Conservation (phyloP, 805 yeast genomes). For the Kodamaea neixiangensis region DNA sequence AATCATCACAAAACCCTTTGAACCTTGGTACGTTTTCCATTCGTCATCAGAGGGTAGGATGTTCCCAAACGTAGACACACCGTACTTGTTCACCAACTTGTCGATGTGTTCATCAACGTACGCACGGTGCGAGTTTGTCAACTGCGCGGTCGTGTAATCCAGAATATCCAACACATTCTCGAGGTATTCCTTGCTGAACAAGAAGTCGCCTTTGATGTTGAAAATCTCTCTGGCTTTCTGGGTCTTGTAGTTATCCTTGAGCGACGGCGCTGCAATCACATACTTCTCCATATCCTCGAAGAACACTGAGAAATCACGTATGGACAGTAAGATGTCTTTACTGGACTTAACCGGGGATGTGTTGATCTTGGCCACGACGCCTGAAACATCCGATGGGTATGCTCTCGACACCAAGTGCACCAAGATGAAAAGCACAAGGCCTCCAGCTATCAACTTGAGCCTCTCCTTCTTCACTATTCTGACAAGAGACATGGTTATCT, state of each 20-base stretch:
- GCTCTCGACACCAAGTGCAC: slow-evolving; percentile 8
- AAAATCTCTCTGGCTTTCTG: slow-evolving; percentile 47
- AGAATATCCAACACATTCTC: slow-evolving; percentile 45
- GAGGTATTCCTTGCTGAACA: slow-evolving; percentile 49
- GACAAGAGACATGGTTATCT: slow-evolving; percentile 10
- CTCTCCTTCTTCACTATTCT: slow-evolving; percentile 12
- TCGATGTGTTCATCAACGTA: slow-evolving; percentile 35
- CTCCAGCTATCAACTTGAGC: slow-evolving; percentile 10
- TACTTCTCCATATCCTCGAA: slow-evolving; percentile 35
- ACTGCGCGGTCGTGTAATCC: slow-evolving; percentile 28
- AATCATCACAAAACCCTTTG: slow-evolving; percentile 47
- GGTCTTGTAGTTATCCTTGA: slow-evolving; percentile 42
- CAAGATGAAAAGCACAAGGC: background rate
- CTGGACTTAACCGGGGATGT: background rate
- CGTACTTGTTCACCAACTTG: slow-evolving; percentile 26
- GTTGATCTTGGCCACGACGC: background rate
- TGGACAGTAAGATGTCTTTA: slow-evolving; percentile 5
- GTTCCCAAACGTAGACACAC: slow-evolving; percentile 38
- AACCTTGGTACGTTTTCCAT: slow-evolving; percentile 34
- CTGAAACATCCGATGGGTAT: background rate
- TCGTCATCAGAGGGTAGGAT: slow-evolving; percentile 37
- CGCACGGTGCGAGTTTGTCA: slow-evolving; percentile 40
- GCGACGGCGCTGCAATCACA: slow-evolving; percentile 39
- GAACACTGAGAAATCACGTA: slow-evolving; percentile 29
- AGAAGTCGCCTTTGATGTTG: slow-evolving; percentile 38